These are phyloP conservation scores for Picea mariana DNA, from an alignment of 83 land plant species.

Conservation along the genomic window DNA sequence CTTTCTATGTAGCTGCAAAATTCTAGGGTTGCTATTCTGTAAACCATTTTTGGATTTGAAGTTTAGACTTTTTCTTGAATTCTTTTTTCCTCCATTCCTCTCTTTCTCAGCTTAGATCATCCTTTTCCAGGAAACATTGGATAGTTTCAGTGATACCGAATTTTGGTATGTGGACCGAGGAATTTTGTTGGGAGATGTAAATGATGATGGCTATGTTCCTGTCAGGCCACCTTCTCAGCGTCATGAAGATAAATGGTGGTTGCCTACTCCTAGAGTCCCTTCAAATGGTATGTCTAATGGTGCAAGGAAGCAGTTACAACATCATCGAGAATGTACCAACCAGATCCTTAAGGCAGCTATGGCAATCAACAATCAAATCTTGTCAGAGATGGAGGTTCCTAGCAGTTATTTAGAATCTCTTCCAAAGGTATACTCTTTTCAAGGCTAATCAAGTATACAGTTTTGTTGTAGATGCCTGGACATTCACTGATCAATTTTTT, in stretches of 20 bases:
- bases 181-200: conserved; percentile 31
- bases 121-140: conserved; percentile 56
- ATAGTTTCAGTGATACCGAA: conserved; percentile 65
- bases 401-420: conserved; percentile 38
- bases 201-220: conserved; percentile 16
- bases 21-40: too few species aligned
- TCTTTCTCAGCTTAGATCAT: too few species aligned
- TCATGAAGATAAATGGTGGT: conserved; percentile 71
- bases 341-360: conserved; percentile 70
- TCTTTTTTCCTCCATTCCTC: too few species aligned
- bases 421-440: conserved; percentile 68
- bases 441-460: too few species aligned
- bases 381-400: conserved; percentile 70
- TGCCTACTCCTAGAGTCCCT: conserved; percentile 52
- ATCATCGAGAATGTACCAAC: conserved; percentile 52
- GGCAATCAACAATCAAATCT: conserved; percentile 57
- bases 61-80: too few species aligned
- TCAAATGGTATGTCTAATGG: conserved; percentile 41
- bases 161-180: conserved; percentile 72
- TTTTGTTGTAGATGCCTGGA: too few species aligned
- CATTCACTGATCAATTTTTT: too few species aligned
- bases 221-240: conserved; percentile 27
- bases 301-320: conserved; percentile 48
- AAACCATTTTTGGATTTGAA: too few species aligned
- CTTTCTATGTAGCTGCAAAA: too few species aligned